Conservation (phyloP, 2,329 filamentous ascomycete species). For the Arthroderma sp. region DNA sequence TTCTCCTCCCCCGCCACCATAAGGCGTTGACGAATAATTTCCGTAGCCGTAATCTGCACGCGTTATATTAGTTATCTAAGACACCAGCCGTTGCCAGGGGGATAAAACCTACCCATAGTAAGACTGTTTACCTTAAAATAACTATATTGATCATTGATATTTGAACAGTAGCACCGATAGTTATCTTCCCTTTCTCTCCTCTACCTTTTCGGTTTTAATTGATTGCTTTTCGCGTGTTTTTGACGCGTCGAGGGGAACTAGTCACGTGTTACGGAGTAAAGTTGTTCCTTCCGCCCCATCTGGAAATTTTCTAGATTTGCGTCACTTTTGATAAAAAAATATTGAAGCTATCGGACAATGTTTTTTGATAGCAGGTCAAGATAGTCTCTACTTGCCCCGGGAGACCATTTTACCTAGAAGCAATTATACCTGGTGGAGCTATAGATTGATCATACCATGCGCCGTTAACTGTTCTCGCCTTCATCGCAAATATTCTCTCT, state of each 20-base stretch:
- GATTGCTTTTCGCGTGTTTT: slow-evolving; percentile 3
- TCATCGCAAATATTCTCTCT: neutral
- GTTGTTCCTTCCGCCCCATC: neutral
- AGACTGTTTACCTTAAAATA: neutral
- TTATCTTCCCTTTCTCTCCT: neutral
- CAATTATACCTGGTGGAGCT: neutral
- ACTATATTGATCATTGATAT: neutral
- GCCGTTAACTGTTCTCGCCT: neutral
- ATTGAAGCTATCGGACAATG: neutral
- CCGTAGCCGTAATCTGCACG: slow-evolving; percentile 26
- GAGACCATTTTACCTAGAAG: neutral
- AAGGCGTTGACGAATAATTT: slow-evolving; percentile 41
- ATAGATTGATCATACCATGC: neutral
- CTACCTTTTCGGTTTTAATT: neutral
- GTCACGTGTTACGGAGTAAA: neutral
- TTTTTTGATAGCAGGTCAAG: neutral
- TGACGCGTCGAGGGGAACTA: slow-evolving; percentile 3
- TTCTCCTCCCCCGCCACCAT: slow-evolving; percentile 43
- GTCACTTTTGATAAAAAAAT: neutral
- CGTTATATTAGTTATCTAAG: neutral
- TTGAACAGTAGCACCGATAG: neutral
- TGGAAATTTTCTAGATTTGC: neutral
- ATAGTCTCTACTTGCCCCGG: neutral
- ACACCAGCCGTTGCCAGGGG: neutral
- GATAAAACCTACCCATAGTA: slow-evolving; percentile 11